These are phyloP conservation scores for Apocynum venetum DNA, from an alignment of 257 asterid species.

Conservation along the genomic window DNA sequence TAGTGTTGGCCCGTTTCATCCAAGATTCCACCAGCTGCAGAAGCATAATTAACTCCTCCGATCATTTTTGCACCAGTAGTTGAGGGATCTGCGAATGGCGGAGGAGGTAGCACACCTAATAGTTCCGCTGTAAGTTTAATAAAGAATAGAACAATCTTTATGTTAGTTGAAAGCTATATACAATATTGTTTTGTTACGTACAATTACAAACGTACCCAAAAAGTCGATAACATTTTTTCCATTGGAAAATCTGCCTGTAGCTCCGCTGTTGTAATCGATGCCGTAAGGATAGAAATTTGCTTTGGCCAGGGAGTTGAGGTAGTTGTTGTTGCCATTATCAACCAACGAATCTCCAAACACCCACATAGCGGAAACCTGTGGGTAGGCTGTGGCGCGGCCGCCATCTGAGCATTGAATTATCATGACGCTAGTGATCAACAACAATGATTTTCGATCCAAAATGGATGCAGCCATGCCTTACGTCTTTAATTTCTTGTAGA, in stretches of 20 bases:
- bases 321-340: slow-evolving; percentile 82
- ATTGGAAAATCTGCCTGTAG: slow-evolving; percentile 77
- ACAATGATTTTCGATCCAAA: background rate
- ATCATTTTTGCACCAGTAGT: slow-evolving; percentile 57
- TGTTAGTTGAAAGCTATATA: no score
- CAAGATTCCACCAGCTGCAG: slow-evolving; percentile 94
- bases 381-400: background rate
- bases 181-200: no score
- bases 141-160: no score
- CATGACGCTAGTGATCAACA: no score
- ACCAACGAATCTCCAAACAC: slow-evolving; percentile 86
- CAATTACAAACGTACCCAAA: slow-evolving; percentile 41
- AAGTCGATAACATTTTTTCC: slow-evolving; percentile 67
- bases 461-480: no score
- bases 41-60: slow-evolving; percentile 84
- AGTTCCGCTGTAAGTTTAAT: slow-evolving; percentile 43
- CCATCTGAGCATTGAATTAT: background rate
- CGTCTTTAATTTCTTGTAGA: no score
- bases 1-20: slow-evolving; percentile 84
- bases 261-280: slow-evolving; percentile 45
- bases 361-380: slow-evolving; percentile 63
- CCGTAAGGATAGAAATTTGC: slow-evolving; percentile 87
- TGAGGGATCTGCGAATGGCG: slow-evolving; percentile 73
- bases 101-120: slow-evolving; percentile 73
- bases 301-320: slow-evolving; percentile 70